Base-by-base conservation (phyloP, 257 asterid species). In the Solanum virginianum region DNA sequence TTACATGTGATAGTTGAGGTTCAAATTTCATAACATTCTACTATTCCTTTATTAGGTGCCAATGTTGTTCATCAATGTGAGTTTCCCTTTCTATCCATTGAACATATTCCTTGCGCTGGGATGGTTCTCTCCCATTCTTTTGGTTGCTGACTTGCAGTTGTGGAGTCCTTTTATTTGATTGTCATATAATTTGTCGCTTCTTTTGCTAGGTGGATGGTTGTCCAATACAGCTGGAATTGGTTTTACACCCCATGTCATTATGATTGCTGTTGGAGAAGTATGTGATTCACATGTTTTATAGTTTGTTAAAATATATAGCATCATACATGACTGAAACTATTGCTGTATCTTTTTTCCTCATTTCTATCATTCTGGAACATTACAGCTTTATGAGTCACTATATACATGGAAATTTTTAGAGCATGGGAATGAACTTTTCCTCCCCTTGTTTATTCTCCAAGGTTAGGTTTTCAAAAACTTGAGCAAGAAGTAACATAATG, bases 261-360 rank as follows among this genome's bases (percentile, higher is more conserved):
- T 88, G 83, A 72, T 94, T 56, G 91, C 93, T 15, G 89, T 87
- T 84, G 98, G 98, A 88, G 98, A 94, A 86, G 98, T 93, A 92
- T 9, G 93, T 85, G 77, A 43, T 82, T 47, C 41, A 10, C 69
- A 56, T 66, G 26, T 81, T 85, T 86, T 86, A 4, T 47, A 57
- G 84, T 86, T 70, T 56, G 29, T 83, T 59, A 53, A 51, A 16
- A 26, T 15, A 69, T 20, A 17, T 68, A 68, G 70, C 81, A 32
- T 53, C n/a, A 20, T 68, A 15, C 65, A 77, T 77, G 82, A 26
- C 45, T 77, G 47, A 53, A 51, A 26, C 47, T 77, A 53, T 63
- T 53, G 8, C 26, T 9, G 62, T 32, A 51, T 26, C 49, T 53
- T 53, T 51, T 53, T 26, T 9, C 57, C 65, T 77, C 62, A 26